Evolutionary conservation across 2,329 filamentous ascomycete genomes (phyloP), one percentile per base, ranked within the genome.

Genomic region (Tolypocladium pustulatum): DNA sequence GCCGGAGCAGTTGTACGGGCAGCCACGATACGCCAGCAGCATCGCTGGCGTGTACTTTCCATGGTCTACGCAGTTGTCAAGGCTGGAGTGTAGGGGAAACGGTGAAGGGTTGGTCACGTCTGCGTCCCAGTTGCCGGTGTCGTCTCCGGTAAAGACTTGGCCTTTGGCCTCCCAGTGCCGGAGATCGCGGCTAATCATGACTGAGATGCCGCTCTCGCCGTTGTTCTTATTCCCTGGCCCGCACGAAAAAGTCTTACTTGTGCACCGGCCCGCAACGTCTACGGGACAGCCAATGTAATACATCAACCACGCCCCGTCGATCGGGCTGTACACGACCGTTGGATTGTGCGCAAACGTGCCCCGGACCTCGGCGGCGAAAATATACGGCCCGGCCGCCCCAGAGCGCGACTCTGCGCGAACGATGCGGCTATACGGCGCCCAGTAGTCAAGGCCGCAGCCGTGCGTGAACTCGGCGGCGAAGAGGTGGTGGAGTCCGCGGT

Each of bases 361-460:
- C 25, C 25, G 13, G 15, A 49, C 25, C 43, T 49, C 43, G 43
- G 43, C 43, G 13, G 43, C 43, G 13, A 49, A 49, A 5, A 15
- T 8, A 15, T 49, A 49, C 43, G 43, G 43, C 25, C 43, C 43
- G 8, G 43, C 43, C 13, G 43, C 5, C 43, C 43, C 43, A 6
- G 43, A 71, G 2, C 65, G 64, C 0, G 76, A 78, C 60, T 78
- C 78, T 1, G 78, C 77, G 20, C 77, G 43, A 25, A 49, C 10
- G 25, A 49, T 49, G 43, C 43, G 43, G 43, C 43, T 49, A 15
- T 49, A 49, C 43, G 43, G 43, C 43, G 43, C 69, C 77, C 78
- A 81, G n/a, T 74, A 76, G 7, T 66, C 66, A 1, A 81, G 68
- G 0, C 77, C 77, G 56, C 78, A 81, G 8, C 74, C 75, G 56